phyloP scores from a whole-genome alignment of 164 flowering plant genomes.

The Sedum album region DNA sequence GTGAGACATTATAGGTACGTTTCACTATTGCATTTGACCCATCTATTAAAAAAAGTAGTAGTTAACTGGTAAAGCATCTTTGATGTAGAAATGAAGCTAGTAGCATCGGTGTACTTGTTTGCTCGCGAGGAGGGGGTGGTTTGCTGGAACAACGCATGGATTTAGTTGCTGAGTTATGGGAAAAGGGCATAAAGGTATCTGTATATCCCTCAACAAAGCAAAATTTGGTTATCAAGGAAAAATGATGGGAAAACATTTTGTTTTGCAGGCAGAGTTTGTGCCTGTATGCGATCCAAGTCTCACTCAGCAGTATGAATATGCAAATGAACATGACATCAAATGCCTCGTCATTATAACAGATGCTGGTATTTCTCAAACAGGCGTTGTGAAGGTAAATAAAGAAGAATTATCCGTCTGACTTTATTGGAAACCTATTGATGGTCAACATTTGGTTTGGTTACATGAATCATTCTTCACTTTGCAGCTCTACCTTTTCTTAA shows the following conservation, averaged over 20 bases:
- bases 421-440: not conserved
- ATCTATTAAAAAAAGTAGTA: not conserved
- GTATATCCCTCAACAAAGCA: not conserved
- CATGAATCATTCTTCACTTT: not conserved
- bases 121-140: conserved; percentile 97
- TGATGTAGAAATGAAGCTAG: conserved; percentile 54
- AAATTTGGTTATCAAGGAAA: conserved; percentile 1
- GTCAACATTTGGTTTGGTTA: not conserved
- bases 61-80: not conserved
- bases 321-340: conserved; percentile 86
- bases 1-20: conserved; percentile 46
- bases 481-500: not conserved
- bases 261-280: conserved; percentile 80
- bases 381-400: conserved; percentile 62
- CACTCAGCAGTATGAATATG: conserved; percentile 96
- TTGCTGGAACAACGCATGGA: conserved; percentile 87
- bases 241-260: not conserved
- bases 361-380: conserved; percentile 53
- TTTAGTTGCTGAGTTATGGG: conserved; percentile 77
- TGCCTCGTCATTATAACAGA: conserved; percentile 81
- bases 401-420: not conserved
- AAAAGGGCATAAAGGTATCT: conserved; percentile 62
- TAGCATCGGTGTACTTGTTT: conserved; percentile 52
- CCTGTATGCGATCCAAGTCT: conserved; percentile 83
- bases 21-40: not conserved